Evolutionary conservation across 2,329 filamentous ascomycete species (phyloP), one percentile per base, ranked within the genome.

Genomic region (Sarocladiaceae sp.): DNA sequence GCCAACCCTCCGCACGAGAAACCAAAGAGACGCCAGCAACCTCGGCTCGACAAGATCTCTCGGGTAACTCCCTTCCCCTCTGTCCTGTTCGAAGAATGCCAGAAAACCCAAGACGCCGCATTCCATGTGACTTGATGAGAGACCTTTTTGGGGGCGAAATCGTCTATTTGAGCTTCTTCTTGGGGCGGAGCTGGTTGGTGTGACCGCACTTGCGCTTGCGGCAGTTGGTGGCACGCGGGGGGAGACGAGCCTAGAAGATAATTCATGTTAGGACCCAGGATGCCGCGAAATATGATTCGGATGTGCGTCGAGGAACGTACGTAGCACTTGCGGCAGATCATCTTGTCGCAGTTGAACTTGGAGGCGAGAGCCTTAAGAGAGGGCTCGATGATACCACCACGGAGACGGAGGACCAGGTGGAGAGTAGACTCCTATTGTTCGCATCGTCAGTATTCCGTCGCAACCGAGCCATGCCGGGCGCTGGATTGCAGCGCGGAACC

Each of bases 251-350:
- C 76, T 80, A 48, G n/a, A n/a, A n/a, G n/a, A n/a, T 37, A 27
- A 46, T 39, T 37, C 27, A 32, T 40, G 51, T 57, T 35, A 56
- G 51, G 24, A 39, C 18, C 26, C 35, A 6, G 26, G n/a, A 10
- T 24, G 15, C 6, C 20, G n/a, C n/a, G n/a, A n/a, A n/a, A n/a
- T n/a, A n/a, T 39, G 19, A 4, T 4, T 35, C 18, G 33, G 33
- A 19, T 9, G 7, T 27, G 5, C 15, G 21, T 19, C 16, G 15
- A 16, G 11, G 21, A 21, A 83, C 85, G 62, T 83, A 93, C 88
- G 76, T 97, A 97, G 86, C 93, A 98, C 87, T 98, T 97, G 81
- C 93, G 91, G 88, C 93, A 97, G 76, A 97, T 95, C 85, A 91
- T 91, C 85, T 96, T 96, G 60, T 97, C 93, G 86, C 91, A 97